Base-by-base conservation (phyloP, 2,329 filamentous ascomycete species). In the Botrytis porri region DNA sequence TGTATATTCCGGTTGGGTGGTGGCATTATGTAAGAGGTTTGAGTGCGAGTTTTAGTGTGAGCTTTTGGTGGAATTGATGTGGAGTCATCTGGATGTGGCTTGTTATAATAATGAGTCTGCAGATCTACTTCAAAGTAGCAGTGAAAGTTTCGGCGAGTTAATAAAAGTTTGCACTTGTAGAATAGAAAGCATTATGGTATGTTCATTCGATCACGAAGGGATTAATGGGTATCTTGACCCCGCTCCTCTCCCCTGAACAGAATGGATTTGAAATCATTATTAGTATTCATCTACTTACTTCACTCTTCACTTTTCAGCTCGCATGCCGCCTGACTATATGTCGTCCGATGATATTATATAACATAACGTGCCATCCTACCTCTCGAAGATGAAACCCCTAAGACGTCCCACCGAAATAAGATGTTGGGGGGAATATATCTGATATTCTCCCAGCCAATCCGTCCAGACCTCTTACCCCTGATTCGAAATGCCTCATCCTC, bases 21-120 rank as follows among this genome's bases (percentile, higher is more conserved):
- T 99, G 96, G 96, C 96, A 99, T 84, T 98, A 98, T 82, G 93
- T 98, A 5, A 87, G 93, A 74, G 94, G 94, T 67, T 81, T 98
- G 79, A 94, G 89, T 73, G 89, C 93, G 32, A 97, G 95, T 80
- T 95, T 97, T 79, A 98, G 95, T 77, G 94, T 98, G 20, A 98
- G 94, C 80, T 98, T 98, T 80, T 99, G 96, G 96, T 99, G 93
- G 92, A 92, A 93, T 66, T 78, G 64, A 77, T 25, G 12, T 6
- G 35, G 5, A 32, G n/a, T n/a, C 3, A 16, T 54, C 6, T 54
- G n/a, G 6, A 16, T 1, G 5, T 29, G 4, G 25, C 25, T 54
- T 14, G 12, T 1, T 7, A 16, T 16, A 10, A n/a, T 54, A n/a
- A 51, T 16, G 12, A 14, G 4, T 12, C 14, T 14, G 25, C 2